These are phyloP conservation scores for Yamadazyma mexicana DNA, from an alignment of 1,139 yeast genomes.

Conservation along the genomic window DNA sequence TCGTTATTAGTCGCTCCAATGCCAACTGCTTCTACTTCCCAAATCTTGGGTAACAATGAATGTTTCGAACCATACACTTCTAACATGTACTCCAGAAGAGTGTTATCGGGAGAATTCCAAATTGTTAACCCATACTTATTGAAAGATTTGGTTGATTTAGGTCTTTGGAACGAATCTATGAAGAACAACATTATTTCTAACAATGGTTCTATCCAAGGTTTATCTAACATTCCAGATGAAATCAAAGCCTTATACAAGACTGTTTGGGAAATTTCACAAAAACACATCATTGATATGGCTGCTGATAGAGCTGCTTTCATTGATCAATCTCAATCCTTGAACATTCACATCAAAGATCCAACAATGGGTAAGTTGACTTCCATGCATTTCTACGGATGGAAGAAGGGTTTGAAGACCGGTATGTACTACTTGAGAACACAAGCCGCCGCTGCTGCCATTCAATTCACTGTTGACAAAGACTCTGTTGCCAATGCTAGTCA, in stretches of 20 bases:
- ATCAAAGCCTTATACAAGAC: slow-evolving; percentile 55
- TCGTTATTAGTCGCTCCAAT: slow-evolving; percentile 63
- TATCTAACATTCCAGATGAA: slow-evolving; percentile 51
- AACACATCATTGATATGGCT: slow-evolving; percentile 57
- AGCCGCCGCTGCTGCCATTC: slow-evolving; percentile 64
- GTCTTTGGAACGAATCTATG: slow-evolving; percentile 55
- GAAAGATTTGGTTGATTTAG: slow-evolving; percentile 54
- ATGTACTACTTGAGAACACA: slow-evolving; percentile 65
- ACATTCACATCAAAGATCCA: slow-evolving; percentile 54
- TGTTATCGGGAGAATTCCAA: slow-evolving; percentile 61
- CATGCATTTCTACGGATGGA: slow-evolving; percentile 64
- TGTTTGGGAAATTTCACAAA: slow-evolving; percentile 63
- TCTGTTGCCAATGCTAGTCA: slow-evolving; percentile 45
- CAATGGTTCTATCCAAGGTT: slow-evolving; percentile 56
- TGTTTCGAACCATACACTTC: slow-evolving; percentile 66
- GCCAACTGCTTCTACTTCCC: slow-evolving; percentile 69
- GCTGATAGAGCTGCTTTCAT: slow-evolving; percentile 61
- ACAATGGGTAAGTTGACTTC: slow-evolving; percentile 60
- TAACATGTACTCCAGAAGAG: slow-evolving; percentile 60
- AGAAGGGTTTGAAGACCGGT: slow-evolving; percentile 63
- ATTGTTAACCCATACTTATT: slow-evolving; percentile 58
- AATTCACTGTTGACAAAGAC: slow-evolving; percentile 53
- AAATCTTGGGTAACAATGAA: slow-evolving; percentile 60
- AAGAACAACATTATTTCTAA: slow-evolving; percentile 52
- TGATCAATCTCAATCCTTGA: slow-evolving; percentile 63